phyloP scores from a whole-genome alignment of 495 filamentous ascomycete species.

The Xylaria curta region DNA sequence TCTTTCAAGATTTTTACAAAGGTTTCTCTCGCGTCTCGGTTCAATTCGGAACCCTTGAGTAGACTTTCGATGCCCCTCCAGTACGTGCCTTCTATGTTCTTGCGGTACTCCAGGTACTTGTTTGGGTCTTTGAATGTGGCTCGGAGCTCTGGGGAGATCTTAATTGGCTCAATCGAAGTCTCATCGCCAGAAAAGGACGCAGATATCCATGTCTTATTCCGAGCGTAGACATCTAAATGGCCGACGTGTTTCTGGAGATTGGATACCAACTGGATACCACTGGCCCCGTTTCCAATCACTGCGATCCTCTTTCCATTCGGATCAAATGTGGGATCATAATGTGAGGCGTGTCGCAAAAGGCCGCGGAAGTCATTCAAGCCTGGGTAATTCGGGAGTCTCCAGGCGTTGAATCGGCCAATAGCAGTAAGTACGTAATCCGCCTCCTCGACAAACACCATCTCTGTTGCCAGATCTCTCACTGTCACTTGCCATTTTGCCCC shows the following conservation, averaged over 20 bases:
- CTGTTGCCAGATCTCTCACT: slow-evolving; percentile 40
- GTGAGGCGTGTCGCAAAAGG: slow-evolving; percentile 57
- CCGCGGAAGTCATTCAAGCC: slow-evolving; percentile 64
- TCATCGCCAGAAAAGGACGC: slow-evolving; percentile 53
- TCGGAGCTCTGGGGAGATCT: slow-evolving; percentile 56
- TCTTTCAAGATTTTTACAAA: slow-evolving; percentile 61
- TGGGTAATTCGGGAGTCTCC: slow-evolving; percentile 62
- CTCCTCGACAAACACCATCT: slow-evolving; percentile 42
- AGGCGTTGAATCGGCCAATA: slow-evolving; percentile 61
- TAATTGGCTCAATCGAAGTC: slow-evolving; percentile 52
- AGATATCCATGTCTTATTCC: slow-evolving; percentile 74
- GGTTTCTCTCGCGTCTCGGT: slow-evolving; percentile 52
- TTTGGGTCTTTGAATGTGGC: slow-evolving; percentile 50
- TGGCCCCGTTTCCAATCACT: slow-evolving; percentile 67
- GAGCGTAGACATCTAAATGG: slow-evolving; percentile 67
- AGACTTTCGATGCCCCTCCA: slow-evolving; percentile 63
- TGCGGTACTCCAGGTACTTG: slow-evolving; percentile 50
- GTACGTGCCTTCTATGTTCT: slow-evolving; percentile 61
- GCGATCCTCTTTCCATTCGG: slow-evolving; percentile 54
- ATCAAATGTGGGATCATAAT: slow-evolving; percentile 61
- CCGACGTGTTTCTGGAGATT: slow-evolving; percentile 59
- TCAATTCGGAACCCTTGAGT: slow-evolving; percentile 61
- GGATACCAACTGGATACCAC: slow-evolving; percentile 64
- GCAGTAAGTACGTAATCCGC: slow-evolving; percentile 62
- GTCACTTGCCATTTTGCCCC: slow-evolving; percentile 58